These are phyloP conservation scores for Tylopilus sp. DNA, from an alignment of 1,284 basidiomycete genomes.

Conservation along the genomic window DNA sequence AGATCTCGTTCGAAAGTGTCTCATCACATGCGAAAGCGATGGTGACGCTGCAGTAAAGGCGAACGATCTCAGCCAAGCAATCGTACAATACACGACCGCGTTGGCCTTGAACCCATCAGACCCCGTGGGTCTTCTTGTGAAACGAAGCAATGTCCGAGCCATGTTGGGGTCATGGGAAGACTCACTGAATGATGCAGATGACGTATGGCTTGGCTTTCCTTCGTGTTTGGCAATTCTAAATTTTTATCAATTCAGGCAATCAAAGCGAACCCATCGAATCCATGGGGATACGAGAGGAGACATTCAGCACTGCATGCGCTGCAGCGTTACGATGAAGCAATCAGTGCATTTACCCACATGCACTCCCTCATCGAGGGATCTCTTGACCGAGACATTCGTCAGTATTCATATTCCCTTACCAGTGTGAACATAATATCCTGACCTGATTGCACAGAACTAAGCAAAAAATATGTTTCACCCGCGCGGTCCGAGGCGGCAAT, in stretches of 20 bases:
- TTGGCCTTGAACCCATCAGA: background rate
- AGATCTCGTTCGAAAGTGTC: background rate
- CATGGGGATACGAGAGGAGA: background rate
- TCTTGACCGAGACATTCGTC: background rate
- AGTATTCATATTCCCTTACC: background rate
- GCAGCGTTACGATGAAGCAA: conserved; percentile 4
- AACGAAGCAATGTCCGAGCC: background rate
- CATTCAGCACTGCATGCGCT: background rate
- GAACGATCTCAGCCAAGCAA: background rate
- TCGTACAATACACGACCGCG: background rate
- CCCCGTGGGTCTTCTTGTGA: background rate
- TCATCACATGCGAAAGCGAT: background rate
- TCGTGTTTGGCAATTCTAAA: background rate
- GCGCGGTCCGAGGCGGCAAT: too few species aligned
- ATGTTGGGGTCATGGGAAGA: too few species aligned
- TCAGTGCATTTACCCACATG: background rate
- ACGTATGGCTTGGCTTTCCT: too few species aligned
- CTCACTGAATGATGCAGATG: too few species aligned
- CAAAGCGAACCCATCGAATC: background rate
- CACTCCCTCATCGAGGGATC: background rate
- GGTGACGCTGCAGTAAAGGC: background rate
- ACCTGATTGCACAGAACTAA: too few species aligned
- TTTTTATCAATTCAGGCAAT: background rate
- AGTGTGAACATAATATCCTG: too few species aligned
- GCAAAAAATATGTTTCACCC: too few species aligned